A percentile compares a stretch with the other conserved stretches of the same genome.
Conservation (phyloP, 345 rosid species). For the Murraya koenigii region DNA sequence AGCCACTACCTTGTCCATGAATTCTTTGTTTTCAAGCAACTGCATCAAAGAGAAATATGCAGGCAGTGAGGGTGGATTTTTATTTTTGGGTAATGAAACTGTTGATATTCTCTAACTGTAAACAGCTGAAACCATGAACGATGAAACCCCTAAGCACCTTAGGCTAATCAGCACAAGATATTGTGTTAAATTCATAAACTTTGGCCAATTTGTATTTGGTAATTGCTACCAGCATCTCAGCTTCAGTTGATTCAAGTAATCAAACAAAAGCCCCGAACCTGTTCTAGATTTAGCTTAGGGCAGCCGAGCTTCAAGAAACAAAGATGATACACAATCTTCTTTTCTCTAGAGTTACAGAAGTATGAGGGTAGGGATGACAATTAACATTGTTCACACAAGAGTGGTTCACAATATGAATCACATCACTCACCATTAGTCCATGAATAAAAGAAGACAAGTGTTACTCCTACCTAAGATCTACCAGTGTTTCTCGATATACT, state of each 20-base stretch:
- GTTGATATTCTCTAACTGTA: neutral
- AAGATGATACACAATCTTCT: neutral
- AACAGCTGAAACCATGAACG: neutral
- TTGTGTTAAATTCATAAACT: neutral
- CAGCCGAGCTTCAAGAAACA: neutral
- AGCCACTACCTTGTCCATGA: slow-evolving; percentile 39
- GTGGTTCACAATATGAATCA: neutral
- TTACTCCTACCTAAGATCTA: neutral
- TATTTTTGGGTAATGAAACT: neutral
- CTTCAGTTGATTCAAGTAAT: neutral
- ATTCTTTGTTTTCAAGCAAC: slow-evolving; percentile 56
- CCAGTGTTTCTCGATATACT: neutral
- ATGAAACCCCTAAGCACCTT: neutral
- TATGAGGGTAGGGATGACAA: neutral
- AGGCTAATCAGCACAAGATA: neutral
- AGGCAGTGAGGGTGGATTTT: neutral
- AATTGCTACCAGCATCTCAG: neutral
- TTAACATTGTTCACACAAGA: neutral
- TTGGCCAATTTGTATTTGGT: neutral
- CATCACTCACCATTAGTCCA: neutral
- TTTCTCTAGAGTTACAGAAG: neutral
- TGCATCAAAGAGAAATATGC: slow-evolving; percentile 14
- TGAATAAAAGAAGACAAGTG: neutral
- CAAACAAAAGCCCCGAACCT: neutral
- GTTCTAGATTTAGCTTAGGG: neutral